These are phyloP conservation scores for Dioszegia aurantiaca DNA, from an alignment of 768 basidiomycete species.

Conservation along the genomic window DNA sequence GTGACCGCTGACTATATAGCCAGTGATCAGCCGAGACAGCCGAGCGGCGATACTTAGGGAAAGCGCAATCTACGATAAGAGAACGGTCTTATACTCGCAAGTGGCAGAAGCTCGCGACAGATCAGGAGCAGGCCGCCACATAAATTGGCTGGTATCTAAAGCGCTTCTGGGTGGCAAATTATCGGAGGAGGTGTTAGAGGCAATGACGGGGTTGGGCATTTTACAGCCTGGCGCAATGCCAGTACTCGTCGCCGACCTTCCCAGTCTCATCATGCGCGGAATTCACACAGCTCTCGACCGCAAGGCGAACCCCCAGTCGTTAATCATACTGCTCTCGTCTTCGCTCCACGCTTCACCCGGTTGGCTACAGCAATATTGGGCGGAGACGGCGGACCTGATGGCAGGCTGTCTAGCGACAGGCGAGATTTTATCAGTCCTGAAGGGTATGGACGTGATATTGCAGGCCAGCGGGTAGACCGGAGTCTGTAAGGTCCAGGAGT, in stretches of 20 bases:
- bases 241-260: constrained; percentile 32
- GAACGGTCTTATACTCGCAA: constrained; percentile 28
- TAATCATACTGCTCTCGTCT: constrained; percentile 19
- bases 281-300: constrained; percentile 21
- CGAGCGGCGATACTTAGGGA: constrained; percentile 45
- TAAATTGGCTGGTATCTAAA: constrained; percentile 36
- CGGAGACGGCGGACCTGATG: constrained; percentile 35
- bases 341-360: constrained; percentile 20
- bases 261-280: constrained; percentile 30
- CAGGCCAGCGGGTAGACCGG: constrained; percentile 16
- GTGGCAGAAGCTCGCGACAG: constrained; percentile 35
- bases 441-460: constrained; percentile 35
- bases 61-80: constrained; percentile 25
- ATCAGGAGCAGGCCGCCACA: constrained; percentile 24
- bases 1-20: constrained; percentile 17
- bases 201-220: constrained; percentile 33
- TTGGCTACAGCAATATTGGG: constrained; percentile 42
- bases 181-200: constrained; percentile 36
- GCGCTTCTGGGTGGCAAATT: constrained; percentile 21
- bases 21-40: constrained; percentile 45
- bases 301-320: constrained; percentile 12
- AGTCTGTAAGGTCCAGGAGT: no score
- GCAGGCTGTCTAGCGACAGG: constrained; percentile 30
- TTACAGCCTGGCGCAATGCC: constrained; percentile 28
- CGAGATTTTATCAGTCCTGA: constrained; percentile 33